Percentiles rank a stretch among this genome's conserved stretches.
Evolutionary conservation across 345 rosid genomes (phyloP).

Genomic region (Trapa incisa): DNA sequence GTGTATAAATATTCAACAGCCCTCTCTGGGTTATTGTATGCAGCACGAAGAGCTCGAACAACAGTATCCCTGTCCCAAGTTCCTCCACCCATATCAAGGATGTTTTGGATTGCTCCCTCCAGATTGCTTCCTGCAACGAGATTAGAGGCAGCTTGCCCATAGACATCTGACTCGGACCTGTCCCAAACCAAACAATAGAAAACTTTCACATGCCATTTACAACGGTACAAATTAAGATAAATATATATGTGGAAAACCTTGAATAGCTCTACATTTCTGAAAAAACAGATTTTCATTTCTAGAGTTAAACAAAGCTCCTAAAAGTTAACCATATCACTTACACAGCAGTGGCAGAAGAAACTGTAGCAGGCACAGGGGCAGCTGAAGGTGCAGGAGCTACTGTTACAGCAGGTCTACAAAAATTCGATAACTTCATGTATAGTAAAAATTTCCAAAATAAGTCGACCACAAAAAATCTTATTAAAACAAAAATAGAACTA

Average conservation of each 20-base stretch:
- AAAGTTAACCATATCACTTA: background rate
- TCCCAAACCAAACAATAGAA: background rate
- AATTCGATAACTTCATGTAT: background rate
- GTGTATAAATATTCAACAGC: constrained; percentile 94
- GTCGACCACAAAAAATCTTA: background rate
- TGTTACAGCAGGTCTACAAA: constrained; percentile 21
- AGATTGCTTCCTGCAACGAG: constrained; percentile 75
- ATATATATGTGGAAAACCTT: background rate
- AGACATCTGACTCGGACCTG: constrained; percentile 49
- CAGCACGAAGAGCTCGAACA: constrained; percentile 86
- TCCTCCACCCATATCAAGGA: constrained; percentile 96
- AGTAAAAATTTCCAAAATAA: background rate
- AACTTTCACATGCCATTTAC: background rate
- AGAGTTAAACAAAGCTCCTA: background rate
- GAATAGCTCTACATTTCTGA: background rate
- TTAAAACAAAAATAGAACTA: background rate
- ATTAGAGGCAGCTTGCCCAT: constrained; percentile 80
- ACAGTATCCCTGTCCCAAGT: constrained; percentile 83
- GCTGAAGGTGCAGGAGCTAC: constrained; percentile 11
- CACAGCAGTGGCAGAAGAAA: constrained; percentile 9
- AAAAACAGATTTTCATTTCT: background rate
- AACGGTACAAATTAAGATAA: background rate
- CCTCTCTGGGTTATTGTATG: constrained; percentile 87
- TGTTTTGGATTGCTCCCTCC: constrained; percentile 74
- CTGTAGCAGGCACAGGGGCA: constrained; percentile 10